phyloP scores from a whole-genome alignment of 1,139 yeast genomes.

The Kodamaea alishanica region DNA sequence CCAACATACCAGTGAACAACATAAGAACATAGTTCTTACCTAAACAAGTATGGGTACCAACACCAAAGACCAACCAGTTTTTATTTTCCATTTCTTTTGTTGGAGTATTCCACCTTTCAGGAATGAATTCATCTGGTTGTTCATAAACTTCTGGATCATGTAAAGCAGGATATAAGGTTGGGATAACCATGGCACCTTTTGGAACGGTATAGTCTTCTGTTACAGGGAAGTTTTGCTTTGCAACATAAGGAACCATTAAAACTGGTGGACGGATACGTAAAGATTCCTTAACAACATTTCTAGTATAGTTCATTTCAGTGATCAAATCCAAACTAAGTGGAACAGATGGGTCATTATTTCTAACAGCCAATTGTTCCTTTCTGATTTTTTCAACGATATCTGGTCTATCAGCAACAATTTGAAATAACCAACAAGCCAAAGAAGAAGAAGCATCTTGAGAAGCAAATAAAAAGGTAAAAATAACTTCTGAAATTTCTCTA shows the following conservation, averaged over 20 bases:
- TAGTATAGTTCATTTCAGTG: constrained; percentile 82
- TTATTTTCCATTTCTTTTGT: constrained; percentile 58
- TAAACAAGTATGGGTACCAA: constrained; percentile 94
- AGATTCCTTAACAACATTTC: constrained; percentile 85
- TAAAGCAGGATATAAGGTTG: constrained; percentile 89
- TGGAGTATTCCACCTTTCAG: constrained; percentile 81
- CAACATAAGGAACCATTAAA: constrained; percentile 95
- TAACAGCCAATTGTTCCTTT: constrained; percentile 83
- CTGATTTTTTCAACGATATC: constrained; percentile 81
- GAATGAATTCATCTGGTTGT: constrained; percentile 87
- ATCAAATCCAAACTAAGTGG: constrained; percentile 68
- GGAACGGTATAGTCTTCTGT: constrained; percentile 85
- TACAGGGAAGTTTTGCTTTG: constrained; percentile 79
- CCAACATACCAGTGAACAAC: constrained; percentile 84
- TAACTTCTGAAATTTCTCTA: constrained; percentile 91
- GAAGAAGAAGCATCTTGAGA: constrained; percentile 98
- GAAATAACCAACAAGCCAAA: constrained; percentile 98
- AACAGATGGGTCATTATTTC: constrained; percentile 67
- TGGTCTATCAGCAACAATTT: constrained; percentile 91
- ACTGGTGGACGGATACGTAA: constrained; percentile 97
- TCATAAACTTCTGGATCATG: constrained; percentile 97
- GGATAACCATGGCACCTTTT: constrained; percentile 95
- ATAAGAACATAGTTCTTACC: constrained; percentile 93
- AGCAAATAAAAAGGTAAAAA: constrained; percentile 94
- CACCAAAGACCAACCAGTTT: constrained; percentile 95